Evolutionary conservation across 495 filamentous ascomycete species (phyloP).

Genomic region (Penicillium cataractarum): DNA sequence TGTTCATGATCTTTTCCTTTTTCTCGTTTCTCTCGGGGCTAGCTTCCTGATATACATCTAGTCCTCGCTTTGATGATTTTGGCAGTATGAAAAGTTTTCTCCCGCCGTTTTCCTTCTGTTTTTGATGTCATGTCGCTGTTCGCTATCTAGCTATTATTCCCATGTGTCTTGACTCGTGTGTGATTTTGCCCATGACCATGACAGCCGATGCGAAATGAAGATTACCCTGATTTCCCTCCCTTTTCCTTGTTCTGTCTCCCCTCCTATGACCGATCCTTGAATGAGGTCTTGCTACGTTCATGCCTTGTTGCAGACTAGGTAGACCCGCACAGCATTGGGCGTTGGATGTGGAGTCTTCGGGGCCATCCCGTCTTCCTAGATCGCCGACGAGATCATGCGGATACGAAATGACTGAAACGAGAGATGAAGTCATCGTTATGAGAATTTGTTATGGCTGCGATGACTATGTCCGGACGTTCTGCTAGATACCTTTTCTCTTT

Average conservation of each 20-base stretch:
- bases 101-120: conserved; percentile 21
- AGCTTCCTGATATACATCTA: conserved; percentile 40
- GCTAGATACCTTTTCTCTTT: conserved; percentile 7
- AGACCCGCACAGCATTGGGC: conserved; percentile 12
- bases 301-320: conserved; percentile 22
- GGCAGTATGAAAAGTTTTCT: conserved; percentile 50
- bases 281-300: conserved; percentile 18
- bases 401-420: conserved; percentile 22
- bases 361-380: conserved; percentile 7
- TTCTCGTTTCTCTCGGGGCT: conserved; percentile 33
- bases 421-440: conserved; percentile 22
- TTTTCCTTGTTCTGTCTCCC: conserved; percentile 16
- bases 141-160: conserved; percentile 45
- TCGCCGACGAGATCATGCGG: conserved; percentile 13
- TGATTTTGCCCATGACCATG: conserved; percentile 45
- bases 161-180: conserved; percentile 42
- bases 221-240: conserved; percentile 30
- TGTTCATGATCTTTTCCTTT: conserved; percentile 34
- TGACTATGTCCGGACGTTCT: conserved; percentile 17
- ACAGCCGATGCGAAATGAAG: conserved; percentile 46
- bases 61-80: conserved; percentile 42
- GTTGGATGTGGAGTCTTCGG: conserved; percentile 28
- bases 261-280: conserved; percentile 16
- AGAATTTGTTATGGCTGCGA: conserved; percentile 18
- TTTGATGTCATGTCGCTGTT: conserved; percentile 29